These are phyloP conservation scores for Thymus mandschuricus DNA, from an alignment of 257 asterid genomes.

Conservation along the genomic window DNA sequence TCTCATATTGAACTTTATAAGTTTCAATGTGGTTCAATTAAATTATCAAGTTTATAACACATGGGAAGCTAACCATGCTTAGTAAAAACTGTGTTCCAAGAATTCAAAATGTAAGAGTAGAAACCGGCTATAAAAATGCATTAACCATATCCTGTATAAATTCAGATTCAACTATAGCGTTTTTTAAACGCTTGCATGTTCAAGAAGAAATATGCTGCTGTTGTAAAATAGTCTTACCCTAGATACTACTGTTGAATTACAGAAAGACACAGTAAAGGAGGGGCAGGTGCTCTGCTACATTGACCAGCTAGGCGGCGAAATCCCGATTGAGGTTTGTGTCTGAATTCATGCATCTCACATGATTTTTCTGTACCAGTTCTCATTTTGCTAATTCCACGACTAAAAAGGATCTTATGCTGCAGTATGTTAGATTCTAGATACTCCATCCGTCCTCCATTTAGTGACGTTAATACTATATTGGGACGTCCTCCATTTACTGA, in stretches of 20 bases:
- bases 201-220: not conserved
- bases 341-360: not conserved
- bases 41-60: not conserved
- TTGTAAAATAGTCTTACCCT: not conserved
- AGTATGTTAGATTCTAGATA: constrained; percentile 3
- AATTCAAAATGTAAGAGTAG: not conserved
- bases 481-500: no score
- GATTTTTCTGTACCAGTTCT: not conserved
- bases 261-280: constrained; percentile 86
- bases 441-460: no score
- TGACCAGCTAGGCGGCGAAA: constrained; percentile 83
- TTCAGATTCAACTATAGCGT: not conserved
- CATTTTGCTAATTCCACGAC: not conserved
- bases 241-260: constrained; percentile 32
- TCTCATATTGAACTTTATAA: not conserved
- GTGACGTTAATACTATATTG: no score
- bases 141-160: no score
- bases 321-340: constrained; percentile 75
- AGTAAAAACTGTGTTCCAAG: not conserved
- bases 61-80: not conserved
- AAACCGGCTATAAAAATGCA: not conserved
- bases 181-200: not conserved
- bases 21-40: not conserved
- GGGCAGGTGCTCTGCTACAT: constrained; percentile 91
- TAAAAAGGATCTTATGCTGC: constrained; percentile 8